These are phyloP conservation scores for Grigorovia humatica DNA, from an alignment of 805 yeast genomes.

Conservation along the genomic window DNA sequence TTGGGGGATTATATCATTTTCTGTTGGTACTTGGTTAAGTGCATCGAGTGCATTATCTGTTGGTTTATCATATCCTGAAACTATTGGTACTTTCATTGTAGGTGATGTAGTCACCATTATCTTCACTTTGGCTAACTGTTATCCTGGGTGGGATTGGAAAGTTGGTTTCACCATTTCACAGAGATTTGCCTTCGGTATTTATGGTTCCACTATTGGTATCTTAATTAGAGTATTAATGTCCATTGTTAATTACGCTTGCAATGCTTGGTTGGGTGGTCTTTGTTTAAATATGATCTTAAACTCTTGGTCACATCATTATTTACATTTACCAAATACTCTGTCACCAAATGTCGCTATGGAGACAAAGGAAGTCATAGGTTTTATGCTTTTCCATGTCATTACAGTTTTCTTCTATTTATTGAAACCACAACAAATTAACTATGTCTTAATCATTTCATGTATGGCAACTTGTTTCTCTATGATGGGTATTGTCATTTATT, in stretches of 20 bases:
- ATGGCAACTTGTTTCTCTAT: constrained; percentile 32
- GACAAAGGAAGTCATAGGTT: constrained; percentile 31
- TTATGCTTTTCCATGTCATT: constrained; percentile 34
- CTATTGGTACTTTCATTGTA: constrained; percentile 36
- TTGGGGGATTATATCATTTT: constrained; percentile 37
- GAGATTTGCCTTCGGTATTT: constrained; percentile 38
- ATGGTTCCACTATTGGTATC: constrained; percentile 35
- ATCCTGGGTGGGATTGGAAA: constrained; percentile 41
- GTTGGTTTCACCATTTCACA: constrained; percentile 39
- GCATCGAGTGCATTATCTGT: constrained; percentile 36
- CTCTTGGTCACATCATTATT: constrained; percentile 32
- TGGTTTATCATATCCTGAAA: constrained; percentile 37
- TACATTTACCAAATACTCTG: constrained; percentile 27
- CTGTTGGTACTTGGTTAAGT: constrained; percentile 37
- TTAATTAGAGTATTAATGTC: constrained; percentile 34
- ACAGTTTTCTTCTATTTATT: constrained; percentile 32
- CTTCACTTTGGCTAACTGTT: constrained; percentile 37
- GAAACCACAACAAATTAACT: constrained; percentile 36
- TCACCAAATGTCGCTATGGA: constrained; percentile 28
- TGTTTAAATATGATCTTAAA: constrained; percentile 31
- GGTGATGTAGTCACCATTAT: constrained; percentile 37
- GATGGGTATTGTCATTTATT: constrained; percentile 32
- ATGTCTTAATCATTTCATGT: constrained; percentile 30
- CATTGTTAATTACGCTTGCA: constrained; percentile 39
- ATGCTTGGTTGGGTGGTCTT: constrained; percentile 37